Evolutionary conservation across 116 monocot species (phyloP), one percentile per base, ranked within the genome.

Genomic region (Dioscorea cayenensis): DNA sequence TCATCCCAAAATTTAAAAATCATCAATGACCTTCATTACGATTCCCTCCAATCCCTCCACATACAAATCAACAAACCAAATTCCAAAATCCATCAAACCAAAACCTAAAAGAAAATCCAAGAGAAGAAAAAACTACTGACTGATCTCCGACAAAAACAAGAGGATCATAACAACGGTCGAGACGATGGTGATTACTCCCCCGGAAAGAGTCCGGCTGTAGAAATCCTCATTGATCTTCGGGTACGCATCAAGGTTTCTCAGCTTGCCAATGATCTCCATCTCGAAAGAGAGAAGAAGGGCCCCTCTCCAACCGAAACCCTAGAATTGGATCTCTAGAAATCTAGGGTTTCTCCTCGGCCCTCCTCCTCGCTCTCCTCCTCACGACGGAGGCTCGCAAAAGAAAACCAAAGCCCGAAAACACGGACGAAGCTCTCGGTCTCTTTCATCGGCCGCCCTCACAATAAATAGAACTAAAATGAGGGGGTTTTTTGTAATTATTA

Each of bases 201-300:
- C 92, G 49, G 92, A 92, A 36, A 89, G 89, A 6, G 89, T 86
- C 68, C 89, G 75, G 51, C 80, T 85, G 76, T 92, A 92, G 89
- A 92, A 92, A 76, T 92, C 94, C 84, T 95, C 91, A 69, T 95
- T 95, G 51, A 95, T 81, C 75, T 95, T 95, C 17, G 94, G 94
- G 70, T 95, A 95, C 38, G 91, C 94, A 59, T 95, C 94, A 38
- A 95, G 75, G 60, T 86, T 91, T 77, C 77, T 67, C 35, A 95
- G 84, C 89, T 86, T 95, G 51, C 71, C 80, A 51, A 84, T 63
- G 66, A 94, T 71, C 78, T 94, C 90, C 94, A 94, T 94, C 72
- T 6, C 71, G 43, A 28, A 8, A 4, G 36, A n/a, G 23, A 49
- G 11, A 23, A 9, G 8, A 69, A 51, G 50, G 16, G 55, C 27